A percentile compares a stretch with the other conserved stretches of the same genome.
phyloP scores from a whole-genome alignment of 345 rosid species.

The Citrus medica region DNA sequence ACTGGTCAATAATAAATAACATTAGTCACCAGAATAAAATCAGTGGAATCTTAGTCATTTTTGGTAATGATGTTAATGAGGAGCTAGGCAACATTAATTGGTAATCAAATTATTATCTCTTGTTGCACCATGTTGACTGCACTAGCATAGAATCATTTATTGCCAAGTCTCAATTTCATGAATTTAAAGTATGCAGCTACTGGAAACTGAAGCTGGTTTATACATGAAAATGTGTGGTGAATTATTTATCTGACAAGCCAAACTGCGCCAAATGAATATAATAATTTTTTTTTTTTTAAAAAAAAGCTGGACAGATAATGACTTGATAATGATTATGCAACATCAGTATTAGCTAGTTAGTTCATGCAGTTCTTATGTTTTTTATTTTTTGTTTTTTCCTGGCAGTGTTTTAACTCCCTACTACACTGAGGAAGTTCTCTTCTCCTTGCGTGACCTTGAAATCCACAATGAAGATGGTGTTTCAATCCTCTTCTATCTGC shows the following conservation, averaged over 20 bases:
- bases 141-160: not conserved
- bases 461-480: constrained; percentile 94
- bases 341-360: not conserved
- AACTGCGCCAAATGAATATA: not conserved
- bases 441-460: constrained; percentile 73
- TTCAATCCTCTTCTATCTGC: constrained; percentile 89
- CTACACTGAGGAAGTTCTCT: constrained; percentile 88
- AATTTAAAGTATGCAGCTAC: not conserved
- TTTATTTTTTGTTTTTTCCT: constrained; percentile 7
- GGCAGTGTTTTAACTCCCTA: constrained; percentile 93
- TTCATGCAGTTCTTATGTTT: constrained; percentile 2
- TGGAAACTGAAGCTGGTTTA: not conserved
- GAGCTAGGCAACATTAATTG: not conserved
- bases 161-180: not conserved
- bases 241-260: not conserved
- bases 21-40: not conserved
- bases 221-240: not conserved
- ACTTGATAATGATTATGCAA: not conserved
- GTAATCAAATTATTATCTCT: not conserved
- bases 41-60: not conserved
- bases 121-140: not conserved
- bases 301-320: not conserved
- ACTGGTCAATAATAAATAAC: not conserved
- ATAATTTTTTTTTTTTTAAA: no score
- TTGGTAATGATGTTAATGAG: not conserved